Conservation (phyloP, 208 protist species). For the Kentomonas sorsogonicus region DNA sequence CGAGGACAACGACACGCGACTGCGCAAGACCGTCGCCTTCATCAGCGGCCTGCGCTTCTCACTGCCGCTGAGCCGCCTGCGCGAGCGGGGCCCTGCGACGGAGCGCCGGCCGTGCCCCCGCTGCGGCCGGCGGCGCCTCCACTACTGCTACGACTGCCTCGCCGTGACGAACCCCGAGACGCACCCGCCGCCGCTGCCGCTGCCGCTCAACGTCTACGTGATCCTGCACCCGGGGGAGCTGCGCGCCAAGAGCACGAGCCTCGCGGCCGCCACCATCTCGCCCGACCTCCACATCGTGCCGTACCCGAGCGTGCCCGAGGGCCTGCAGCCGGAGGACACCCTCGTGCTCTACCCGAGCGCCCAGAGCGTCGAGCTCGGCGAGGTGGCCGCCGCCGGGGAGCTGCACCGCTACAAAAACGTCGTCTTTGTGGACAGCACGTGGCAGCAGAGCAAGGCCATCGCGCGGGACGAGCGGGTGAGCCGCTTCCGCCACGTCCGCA, state of each 20-base stretch:
- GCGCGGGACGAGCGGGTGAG: slow-evolving; percentile 64
- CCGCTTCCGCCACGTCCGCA: slow-evolving; percentile 74
- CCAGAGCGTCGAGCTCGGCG: slow-evolving; percentile 61
- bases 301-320: slow-evolving; percentile 59
- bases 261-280: slow-evolving; percentile 88
- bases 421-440: slow-evolving; percentile 94
- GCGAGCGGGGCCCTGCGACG: slow-evolving; percentile 39
- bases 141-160: slow-evolving; percentile 90
- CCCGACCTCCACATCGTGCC: slow-evolving; percentile 76
- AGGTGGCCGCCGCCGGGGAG: slow-evolving; percentile 58
- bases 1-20: slow-evolving; percentile 51
- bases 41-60: slow-evolving; percentile 69
- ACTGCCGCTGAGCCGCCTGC: slow-evolving; percentile 50
- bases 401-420: slow-evolving; percentile 77
- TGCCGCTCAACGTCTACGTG: slow-evolving; percentile 83
- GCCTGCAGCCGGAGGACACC: slow-evolving; percentile 57
- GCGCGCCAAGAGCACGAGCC: slow-evolving; percentile 88
- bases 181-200: slow-evolving; percentile 61
- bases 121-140: slow-evolving; percentile 72
- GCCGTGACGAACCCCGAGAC: slow-evolving; percentile 76
- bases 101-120: slow-evolving; percentile 64
- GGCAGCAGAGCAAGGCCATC: slow-evolving; percentile 90
- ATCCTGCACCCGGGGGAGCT: slow-evolving; percentile 87
- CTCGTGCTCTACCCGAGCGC: slow-evolving; percentile 85
- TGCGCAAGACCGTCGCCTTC: slow-evolving; percentile 51